These are phyloP conservation scores for Hypoxylon rubiginosum DNA, from an alignment of 2,329 filamentous ascomycete genomes.

Conservation along the genomic window DNA sequence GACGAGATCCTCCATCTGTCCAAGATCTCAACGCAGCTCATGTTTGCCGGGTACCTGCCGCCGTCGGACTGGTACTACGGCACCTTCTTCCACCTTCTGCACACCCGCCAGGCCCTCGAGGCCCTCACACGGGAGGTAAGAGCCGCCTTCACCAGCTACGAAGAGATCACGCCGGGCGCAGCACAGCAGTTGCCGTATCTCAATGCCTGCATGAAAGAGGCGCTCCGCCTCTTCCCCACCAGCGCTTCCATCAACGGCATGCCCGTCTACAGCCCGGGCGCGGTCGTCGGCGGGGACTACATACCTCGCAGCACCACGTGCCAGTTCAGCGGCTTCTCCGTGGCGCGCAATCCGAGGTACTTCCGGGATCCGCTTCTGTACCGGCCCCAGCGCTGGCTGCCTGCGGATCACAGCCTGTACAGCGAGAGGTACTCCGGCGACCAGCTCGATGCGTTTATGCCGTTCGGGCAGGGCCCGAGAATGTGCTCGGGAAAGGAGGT, in stretches of 20 bases:
- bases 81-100: constrained; percentile 37
- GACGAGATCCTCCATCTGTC: constrained; percentile 26
- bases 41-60: constrained; percentile 30
- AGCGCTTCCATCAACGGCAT: background rate
- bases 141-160: constrained; percentile 41
- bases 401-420: background rate
- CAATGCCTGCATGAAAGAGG: constrained; percentile 52
- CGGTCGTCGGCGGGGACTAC: background rate
- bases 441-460: background rate
- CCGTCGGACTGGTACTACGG: constrained; percentile 3
- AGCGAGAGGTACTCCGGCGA: background rate
- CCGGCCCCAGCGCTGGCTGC: background rate
- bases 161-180: constrained; percentile 47
- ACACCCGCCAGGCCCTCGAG: constrained; percentile 42
- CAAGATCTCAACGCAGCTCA: constrained; percentile 26
- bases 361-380: background rate
- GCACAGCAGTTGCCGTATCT: constrained; percentile 49
- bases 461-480: constrained; percentile 1
- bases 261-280: background rate
- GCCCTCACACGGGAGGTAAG: constrained; percentile 49
- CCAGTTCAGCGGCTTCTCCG: constrained; percentile 1
- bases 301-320: constrained; percentile 1
- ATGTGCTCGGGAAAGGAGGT: background rate
- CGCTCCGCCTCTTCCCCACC: constrained; percentile 22
- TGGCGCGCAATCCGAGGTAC: background rate